Evolutionary conservation across 129 eudicot species (phyloP), one percentile per base, ranked within the genome.

Genomic region (Lactuca saligna): DNA sequence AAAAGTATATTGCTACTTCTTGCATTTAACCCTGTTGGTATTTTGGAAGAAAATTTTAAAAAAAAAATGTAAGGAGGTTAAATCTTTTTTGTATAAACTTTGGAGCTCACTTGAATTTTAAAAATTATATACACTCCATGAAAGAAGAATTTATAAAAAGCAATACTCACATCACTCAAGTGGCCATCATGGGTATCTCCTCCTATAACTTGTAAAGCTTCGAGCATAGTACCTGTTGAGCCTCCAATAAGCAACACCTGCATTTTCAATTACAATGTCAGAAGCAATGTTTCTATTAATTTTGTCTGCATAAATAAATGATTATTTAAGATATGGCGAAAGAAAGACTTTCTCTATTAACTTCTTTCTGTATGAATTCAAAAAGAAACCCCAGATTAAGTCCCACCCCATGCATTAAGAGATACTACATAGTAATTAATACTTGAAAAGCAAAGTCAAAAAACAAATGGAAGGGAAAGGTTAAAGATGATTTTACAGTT

Each of bases 191-290:
- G 85, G 33, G 69, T 76, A 76, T 94, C 99, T 70, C 99, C 99
- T 33, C 99, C 99, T 29, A 90, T 85, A 69, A 94, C 99, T 59
- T 94, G 75, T 65, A 94, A 80, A 34, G 93, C 84, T 87, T 90
- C 99, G 72, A 94, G 88, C 99, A 94, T 94, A 69, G 99, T 94
- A 58, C 99, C 99, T 6, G 99, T 94, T 71, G 99, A 94, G 66
- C 99, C 99, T 76, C 99, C 99, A 65, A 94, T 94, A 74, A 94
- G 83, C 79, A 94, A 76, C 57, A 94, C 99, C 99, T 94, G 84
- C 51, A 83, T 61, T 68, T 68, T 69, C 25, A 32, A 17, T 39
- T 37, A 64, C 33, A 14, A 67, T 42, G 59, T 77, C 16, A 64
- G 65, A 67, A 58, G 17, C n/a, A 67, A 15, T 71, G 25, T 20